Conservation (phyloP, 768 basidiomycete genomes). For the Pholiota molesta region DNA sequence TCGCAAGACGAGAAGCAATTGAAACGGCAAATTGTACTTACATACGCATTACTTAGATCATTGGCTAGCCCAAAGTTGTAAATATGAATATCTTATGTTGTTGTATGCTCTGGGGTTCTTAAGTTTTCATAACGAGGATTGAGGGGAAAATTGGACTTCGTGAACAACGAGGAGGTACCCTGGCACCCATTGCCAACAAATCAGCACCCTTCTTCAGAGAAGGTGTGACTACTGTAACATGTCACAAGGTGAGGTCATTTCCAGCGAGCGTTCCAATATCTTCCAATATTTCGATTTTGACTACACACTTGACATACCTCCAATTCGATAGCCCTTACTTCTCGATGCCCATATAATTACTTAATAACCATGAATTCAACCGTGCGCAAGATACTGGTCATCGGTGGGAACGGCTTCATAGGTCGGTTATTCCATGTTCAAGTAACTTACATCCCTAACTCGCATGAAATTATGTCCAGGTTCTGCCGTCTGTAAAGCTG, state of each 20-base stretch:
- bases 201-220: too few species aligned
- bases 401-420: slow-evolving; percentile 98
- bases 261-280: neutral
- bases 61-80: slow-evolving; percentile 14
- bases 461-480: slow-evolving; percentile 48
- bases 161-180: too few species aligned
- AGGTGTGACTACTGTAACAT: too few species aligned
- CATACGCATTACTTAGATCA: slow-evolving; percentile 9
- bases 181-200: too few species aligned
- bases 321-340: neutral
- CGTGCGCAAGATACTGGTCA: slow-evolving; percentile 75
- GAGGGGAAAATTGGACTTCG: too few species aligned
- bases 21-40: slow-evolving; percentile 15
- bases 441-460: neutral
- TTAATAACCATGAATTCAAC: slow-evolving; percentile 33
- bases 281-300: too few species aligned
- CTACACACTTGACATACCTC: neutral
- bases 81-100: neutral
- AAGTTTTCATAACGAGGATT: too few species aligned
- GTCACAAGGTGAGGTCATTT: neutral
- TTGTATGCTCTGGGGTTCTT: too few species aligned
- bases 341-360: neutral
- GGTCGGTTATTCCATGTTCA: slow-evolving; percentile 46
- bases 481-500: slow-evolving; percentile 90
- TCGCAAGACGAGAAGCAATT: slow-evolving; percentile 21